Base-by-base conservation (phyloP, 495 filamentous ascomycete species). In the Terfezia claveryi region DNA sequence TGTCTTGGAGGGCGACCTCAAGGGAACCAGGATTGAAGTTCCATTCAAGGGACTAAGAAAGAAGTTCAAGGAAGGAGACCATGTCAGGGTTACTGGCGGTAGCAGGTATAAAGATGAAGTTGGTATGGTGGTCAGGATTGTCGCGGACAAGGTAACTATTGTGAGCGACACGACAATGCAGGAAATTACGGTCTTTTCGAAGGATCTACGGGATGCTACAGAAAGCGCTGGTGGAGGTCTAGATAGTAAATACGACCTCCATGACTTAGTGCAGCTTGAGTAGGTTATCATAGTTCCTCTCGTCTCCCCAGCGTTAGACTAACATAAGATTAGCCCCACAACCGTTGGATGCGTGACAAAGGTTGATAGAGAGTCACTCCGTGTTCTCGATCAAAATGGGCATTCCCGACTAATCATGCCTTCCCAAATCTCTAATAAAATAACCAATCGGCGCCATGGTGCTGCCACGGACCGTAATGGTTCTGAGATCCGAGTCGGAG, bases 131-230 rank as follows among this genome's bases (percentile, higher is more conserved):
- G 85, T 94, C 49, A 82, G 85, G 65, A 91, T 94, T 57, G 80
- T 77, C 57, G 82, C 87, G 36, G 92, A 96, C 65, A 78, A 81
- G 20, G 87, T 99, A 50, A 96, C 92, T 1, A 69, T 99, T 54
- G 69, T 96, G 36, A 92, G 81, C 54, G 92, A 99, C 68, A 81
- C 87, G 61, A 87, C 75, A 53, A 87, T 87, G 69, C 79, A 81
- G 54, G 92, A 96, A 67, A 85, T 99, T 56, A 95, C 88, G 0
- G 89, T 99, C 2, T 99, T 99, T 71, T 94, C 88, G 69, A 94
- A 93, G 62, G 92, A 99, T 67, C 72, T 99, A 38, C 77, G 91
- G 56, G 82, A 93, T 66, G 91, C 92, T 44, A 83, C 81, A 50
- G 91, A 99, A 60, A 83, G 87, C 59, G 87, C 84, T 54, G 84